Percentiles rank a stretch among this genome's conserved stretches.
Conservation (phyloP, 192 early-diverging fungal species). For the Coemansia aciculifera region DNA sequence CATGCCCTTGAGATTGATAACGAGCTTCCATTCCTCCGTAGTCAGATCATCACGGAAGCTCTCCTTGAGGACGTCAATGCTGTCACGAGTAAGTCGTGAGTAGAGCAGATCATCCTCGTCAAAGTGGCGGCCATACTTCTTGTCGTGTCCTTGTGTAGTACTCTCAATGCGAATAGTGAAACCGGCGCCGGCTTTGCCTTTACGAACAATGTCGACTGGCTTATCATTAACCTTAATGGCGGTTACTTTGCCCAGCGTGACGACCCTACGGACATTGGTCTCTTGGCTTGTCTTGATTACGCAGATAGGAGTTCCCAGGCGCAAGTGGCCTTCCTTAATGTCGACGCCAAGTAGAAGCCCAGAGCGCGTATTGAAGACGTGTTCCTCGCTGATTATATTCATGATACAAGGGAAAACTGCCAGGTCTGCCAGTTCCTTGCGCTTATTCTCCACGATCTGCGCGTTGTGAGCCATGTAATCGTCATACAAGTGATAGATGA, state of each 20-base stretch:
- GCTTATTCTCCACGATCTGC: conserved; percentile 81
- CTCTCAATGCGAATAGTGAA: conserved; percentile 86
- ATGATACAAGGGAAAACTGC: conserved; percentile 93
- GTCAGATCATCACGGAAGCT: conserved; percentile 89
- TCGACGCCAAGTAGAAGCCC: conserved; percentile 96
- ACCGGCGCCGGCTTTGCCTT: conserved; percentile 76
- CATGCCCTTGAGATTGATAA: conserved; percentile 76
- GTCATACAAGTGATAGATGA: conserved; percentile 99
- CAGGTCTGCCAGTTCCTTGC: conserved; percentile 78
- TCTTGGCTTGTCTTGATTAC: conserved; percentile 72
- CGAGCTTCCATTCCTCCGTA: conserved; percentile 84
- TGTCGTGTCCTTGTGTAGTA: conserved; percentile 78
- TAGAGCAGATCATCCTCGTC: conserved; percentile 78
- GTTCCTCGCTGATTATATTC: conserved; percentile 68
- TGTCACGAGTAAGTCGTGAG: conserved; percentile 77
- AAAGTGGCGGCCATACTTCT: conserved; percentile 93
- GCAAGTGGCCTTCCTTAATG: conserved; percentile 85
- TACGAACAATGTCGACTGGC: conserved; percentile 74
- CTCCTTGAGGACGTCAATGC: conserved; percentile 94
- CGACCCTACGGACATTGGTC: conserved; percentile 69
- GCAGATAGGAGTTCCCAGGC: conserved; percentile 89
- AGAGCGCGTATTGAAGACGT: conserved; percentile 89
- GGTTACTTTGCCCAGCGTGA: conserved; percentile 82
- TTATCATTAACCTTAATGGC: conserved; percentile 94
- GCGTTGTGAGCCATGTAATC: conserved; percentile 79